Evolutionary conservation across 169 alveolate genomes (phyloP).

Genomic region (Plasmodium chabaudi): DNA sequence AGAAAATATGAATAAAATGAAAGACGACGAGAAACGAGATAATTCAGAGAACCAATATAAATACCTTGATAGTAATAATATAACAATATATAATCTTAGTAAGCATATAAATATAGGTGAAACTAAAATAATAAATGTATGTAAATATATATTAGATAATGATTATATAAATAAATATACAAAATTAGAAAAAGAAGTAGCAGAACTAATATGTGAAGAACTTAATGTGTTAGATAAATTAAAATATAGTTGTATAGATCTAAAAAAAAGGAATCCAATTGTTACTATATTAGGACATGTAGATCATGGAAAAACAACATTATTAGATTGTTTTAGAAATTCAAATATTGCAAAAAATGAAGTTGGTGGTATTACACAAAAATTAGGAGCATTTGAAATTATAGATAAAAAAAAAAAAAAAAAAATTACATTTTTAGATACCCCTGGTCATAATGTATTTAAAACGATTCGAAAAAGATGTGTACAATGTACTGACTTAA

Average conservation of each 20-base stretch:
- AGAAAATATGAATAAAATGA: background rate
- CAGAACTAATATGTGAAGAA: conserved; percentile 90
- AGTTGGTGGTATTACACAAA: conserved; percentile 95
- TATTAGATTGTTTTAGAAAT: conserved; percentile 87
- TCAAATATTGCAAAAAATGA: conserved; percentile 88
- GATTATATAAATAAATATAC: conserved; percentile 92
- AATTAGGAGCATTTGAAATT: conserved; percentile 94
- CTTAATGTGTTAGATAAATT: conserved; percentile 92
- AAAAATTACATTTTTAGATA: conserved; percentile 92
- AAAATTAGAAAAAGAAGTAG: conserved; percentile 77
- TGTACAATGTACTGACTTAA: conserved; percentile 94
- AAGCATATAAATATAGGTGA: conserved; percentile 89
- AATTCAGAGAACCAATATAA: conserved; percentile 10
- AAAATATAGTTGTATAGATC: conserved; percentile 88
- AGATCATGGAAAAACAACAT: conserved; percentile 98
- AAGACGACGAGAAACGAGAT: background rate
- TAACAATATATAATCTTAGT: conserved; percentile 81
- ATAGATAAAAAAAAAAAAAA: conserved; percentile 81
- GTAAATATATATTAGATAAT: conserved; percentile 93
- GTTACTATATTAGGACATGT: conserved; percentile 98
- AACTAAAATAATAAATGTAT: conserved; percentile 89
- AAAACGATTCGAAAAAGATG: conserved; percentile 94
- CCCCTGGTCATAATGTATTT: conserved; percentile 98
- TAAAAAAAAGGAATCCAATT: conserved; percentile 91
- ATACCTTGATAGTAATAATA: conserved; percentile 59